These are phyloP conservation scores for Symmetrospora coprosmae DNA, from an alignment of 768 basidiomycete genomes.

Conservation along the genomic window DNA sequence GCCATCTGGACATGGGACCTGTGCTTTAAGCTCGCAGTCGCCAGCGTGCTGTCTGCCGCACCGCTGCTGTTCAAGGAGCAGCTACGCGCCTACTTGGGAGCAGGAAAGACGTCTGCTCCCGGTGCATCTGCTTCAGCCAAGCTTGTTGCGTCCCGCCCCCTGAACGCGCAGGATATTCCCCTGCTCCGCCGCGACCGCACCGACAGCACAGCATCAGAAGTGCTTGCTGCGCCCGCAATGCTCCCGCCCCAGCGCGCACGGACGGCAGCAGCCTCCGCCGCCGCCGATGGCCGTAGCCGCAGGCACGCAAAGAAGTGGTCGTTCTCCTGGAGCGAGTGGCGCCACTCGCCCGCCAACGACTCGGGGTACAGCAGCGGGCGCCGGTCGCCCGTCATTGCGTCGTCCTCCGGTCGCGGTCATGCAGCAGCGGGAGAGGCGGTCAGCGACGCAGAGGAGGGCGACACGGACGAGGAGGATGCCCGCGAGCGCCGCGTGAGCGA, in stretches of 20 bases:
- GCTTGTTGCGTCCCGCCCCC: no score
- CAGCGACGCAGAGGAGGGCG: constrained; percentile 2
- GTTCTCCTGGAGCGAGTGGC: background rate
- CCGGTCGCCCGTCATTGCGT: no score
- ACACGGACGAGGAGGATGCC: constrained; percentile 9
- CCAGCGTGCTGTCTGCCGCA: constrained; percentile 28
- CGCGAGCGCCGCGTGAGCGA: background rate
- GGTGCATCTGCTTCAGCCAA: no score
- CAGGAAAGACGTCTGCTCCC: no score
- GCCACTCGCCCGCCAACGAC: background rate
- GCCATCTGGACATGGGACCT: constrained; percentile 32
- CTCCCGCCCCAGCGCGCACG: no score
- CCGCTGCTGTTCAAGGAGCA: constrained; percentile 33
- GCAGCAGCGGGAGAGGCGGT: no score
- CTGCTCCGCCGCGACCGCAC: constrained; percentile 8
- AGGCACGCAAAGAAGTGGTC: constrained; percentile 9
- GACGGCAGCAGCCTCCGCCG: no score
- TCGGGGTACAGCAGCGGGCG: no score
- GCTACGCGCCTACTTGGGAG: constrained; percentile 21
- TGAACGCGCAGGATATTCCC: no score
- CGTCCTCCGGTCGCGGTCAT: no score
- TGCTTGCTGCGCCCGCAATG: background rate
- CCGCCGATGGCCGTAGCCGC: background rate
- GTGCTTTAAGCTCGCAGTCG: constrained; percentile 30
- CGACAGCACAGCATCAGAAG: constrained; percentile 13